Base-by-base conservation (phyloP, 257 asterid species). In the Nicotiana paniculata region DNA sequence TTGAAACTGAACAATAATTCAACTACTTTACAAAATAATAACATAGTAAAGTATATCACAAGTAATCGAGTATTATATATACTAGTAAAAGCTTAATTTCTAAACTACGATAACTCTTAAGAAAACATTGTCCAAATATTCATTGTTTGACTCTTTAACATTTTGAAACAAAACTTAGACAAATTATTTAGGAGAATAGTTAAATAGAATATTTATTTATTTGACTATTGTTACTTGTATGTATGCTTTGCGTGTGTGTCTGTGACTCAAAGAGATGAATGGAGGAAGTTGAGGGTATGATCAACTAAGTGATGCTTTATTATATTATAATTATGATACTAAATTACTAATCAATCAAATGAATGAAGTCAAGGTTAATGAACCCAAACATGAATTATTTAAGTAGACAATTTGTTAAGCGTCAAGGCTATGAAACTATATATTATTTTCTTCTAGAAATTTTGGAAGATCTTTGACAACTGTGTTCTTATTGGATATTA, bases 321-420 rank as follows among this genome's bases (percentile, higher is more conserved):
- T 33, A 77, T 77, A 62, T 18, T 30, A 17, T 53, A 77, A 28
- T 30, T 35, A 18, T 70, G n/a, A 3, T 72, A 54, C 9, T 21
- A 21, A 21, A 21, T 21, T 21, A 21, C 24, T 28, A 77, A 77
- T 77, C 9, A 69, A 79, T 79, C 57, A 79, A 63, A 43, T 43
- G 18, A 63, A 43, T 43, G 18, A 70, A 78, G 70, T 79, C 74
- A 79, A 79, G 82, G 33, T 35, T 79, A 37, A 59, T 74, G 21
- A 74, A 43, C 79, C 69, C 58, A 78, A 59, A 28, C 72, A 79
- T 46, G 30, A 79, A 32, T 79, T 59, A 26, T 79, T 39, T 61
- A 79, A 61, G 70, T 46, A 61, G 26, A 35, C 68, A 12, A 24
- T 61, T 37, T 35, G 81, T 35, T 58, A 55, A 78, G 58, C 72